Evolutionary conservation across 2,329 filamentous ascomycete species (phyloP).

Genomic region (Colletotrichum tropicale): DNA sequence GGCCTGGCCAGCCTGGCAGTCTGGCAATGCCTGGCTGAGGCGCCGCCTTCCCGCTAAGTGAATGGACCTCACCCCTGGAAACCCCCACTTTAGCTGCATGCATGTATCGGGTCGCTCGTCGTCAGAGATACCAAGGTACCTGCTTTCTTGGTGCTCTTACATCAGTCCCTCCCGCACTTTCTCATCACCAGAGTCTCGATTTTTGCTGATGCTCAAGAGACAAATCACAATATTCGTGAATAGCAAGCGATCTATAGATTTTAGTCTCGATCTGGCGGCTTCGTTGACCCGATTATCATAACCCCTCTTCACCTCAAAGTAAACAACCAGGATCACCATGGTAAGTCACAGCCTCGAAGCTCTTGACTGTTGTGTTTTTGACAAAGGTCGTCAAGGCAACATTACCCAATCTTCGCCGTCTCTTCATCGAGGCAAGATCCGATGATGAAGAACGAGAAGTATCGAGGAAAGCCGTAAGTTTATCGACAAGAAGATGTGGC

Average conservation of each 20-base stretch:
- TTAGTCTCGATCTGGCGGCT: not conserved
- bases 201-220: not conserved
- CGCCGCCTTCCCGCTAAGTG: slow-evolving; percentile 4
- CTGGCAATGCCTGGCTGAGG: slow-evolving; percentile 5
- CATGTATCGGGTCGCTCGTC: slow-evolving; percentile 2
- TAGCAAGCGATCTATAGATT: not conserved
- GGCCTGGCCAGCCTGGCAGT: slow-evolving; percentile 1
- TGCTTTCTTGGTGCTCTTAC: not conserved
- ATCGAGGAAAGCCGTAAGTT: slow-evolving; percentile 84
- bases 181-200: not conserved
- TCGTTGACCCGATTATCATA: not conserved
- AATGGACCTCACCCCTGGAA: not conserved
- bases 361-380: not conserved
- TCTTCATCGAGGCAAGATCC: slow-evolving; percentile 93
- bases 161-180: not conserved
- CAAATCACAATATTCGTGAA: not conserved
- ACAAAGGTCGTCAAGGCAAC: slow-evolving; percentile 61
- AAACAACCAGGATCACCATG: slow-evolving; percentile 4
- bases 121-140: not conserved
- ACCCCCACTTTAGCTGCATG: not conserved
- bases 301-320: not conserved
- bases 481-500: not conserved
- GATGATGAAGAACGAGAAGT: slow-evolving; percentile 95
- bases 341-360: not conserved
- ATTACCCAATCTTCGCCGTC: slow-evolving; percentile 90